Percentiles rank a stretch among this genome's conserved stretches.
Conservation (phyloP, 2,329 filamentous ascomycete genomes). For the Aspergillus pseudoglaucus region DNA sequence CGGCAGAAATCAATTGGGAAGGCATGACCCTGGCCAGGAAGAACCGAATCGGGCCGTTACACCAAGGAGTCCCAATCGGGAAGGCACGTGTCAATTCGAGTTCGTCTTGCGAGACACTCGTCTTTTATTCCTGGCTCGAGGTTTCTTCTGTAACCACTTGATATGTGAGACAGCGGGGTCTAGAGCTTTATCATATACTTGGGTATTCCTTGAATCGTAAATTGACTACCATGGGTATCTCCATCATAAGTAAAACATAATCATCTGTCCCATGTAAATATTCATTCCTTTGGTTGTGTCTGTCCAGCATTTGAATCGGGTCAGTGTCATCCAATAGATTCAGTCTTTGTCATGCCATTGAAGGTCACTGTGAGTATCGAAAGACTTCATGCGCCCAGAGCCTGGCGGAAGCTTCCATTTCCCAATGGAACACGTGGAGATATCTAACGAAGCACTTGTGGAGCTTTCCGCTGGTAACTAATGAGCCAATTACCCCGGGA, state of each 20-base stretch:
- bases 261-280: conserved; percentile 1
- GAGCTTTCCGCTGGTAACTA: too few relatives aligned
- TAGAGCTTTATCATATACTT: not conserved
- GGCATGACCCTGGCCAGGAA: not conserved
- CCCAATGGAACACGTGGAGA: too few relatives aligned
- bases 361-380: too few relatives aligned
- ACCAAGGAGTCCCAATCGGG: not conserved
- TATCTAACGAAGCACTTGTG: too few relatives aligned
- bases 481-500: not conserved
- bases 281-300: too few relatives aligned
- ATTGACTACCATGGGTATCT: conserved; percentile 21
- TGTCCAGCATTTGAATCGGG: too few relatives aligned
- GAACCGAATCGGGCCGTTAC: too few relatives aligned
- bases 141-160: not conserved
- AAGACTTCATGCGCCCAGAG: too few relatives aligned
- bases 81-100: not conserved
- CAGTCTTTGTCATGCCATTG: too few relatives aligned
- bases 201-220: conserved; percentile 6
- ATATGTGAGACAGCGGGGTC: not conserved
- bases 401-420: too few relatives aligned
- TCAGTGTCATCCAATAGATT: too few relatives aligned
- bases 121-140: not conserved
- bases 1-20: not conserved
- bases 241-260: conserved; percentile 14
- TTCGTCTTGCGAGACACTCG: not conserved